Evolutionary conservation across 2,329 filamentous ascomycete genomes (phyloP), one percentile per base, ranked within the genome.

Genomic region (Cercospora canescens): DNA sequence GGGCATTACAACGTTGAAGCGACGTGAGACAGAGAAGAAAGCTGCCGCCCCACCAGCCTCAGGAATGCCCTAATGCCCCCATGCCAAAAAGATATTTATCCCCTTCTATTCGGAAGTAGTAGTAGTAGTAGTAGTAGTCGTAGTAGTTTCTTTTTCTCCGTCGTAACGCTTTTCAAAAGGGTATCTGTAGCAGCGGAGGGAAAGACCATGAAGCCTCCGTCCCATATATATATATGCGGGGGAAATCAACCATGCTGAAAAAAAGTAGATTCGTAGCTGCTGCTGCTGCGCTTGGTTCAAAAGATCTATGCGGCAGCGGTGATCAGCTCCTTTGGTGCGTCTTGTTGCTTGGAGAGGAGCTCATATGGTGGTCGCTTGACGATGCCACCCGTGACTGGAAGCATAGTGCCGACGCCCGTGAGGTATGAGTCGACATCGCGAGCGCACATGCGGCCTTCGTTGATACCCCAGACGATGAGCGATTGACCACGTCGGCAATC

Each of bases 381-480:
- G 73, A 98, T 97, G 78, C 94, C 94, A 77, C 94, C 94, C 35
- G 94, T 96, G 63, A 96, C 91, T 9, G 94, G 94, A 56, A 98
- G 86, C 76, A 87, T 87, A 65, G 91, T 94, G 76, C 88, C 84
- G 62, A 82, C 87, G 69, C 90, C 87, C 80, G 91, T 92, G 52
- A 98, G 89, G 85, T 88, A 97, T 60, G 92, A 80, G 79, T 98
- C 94, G 64, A 97, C 91, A 80, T 98, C 94, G 69, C 94, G 91
- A 75, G 94, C 94, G 74, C 91, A 90, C 83, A 95, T 92, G 74
- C 94, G 91, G 75, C 94, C 94, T 82, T 98, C 94, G 78, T 98
- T 98, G 84, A 98, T 98, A 78, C 94, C 94, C 93, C 94, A 98
- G 71, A 98, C 94, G 80, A 98, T 97, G 65, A 98, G 85, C 63